phyloP scores from a whole-genome alignment of 805 yeast species.

The Wickerhamiella spandovensis region DNA sequence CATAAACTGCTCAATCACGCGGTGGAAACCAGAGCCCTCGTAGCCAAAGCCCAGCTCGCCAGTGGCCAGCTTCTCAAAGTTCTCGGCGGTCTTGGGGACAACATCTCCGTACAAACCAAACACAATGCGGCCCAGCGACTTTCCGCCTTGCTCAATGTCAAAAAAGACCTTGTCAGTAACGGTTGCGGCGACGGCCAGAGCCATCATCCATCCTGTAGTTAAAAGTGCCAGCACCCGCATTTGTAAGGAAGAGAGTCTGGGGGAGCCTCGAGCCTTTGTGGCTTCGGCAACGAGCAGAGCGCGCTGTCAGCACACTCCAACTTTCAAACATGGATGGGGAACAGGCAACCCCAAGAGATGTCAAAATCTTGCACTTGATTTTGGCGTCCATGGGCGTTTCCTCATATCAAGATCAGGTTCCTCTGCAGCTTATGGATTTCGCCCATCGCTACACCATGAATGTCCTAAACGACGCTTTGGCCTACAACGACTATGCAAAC shows the following conservation, averaged over 20 bases:
- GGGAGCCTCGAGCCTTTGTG: too few species aligned
- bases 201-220: conserved; percentile 6
- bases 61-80: conserved; percentile 66
- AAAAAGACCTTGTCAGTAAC: conserved; percentile 74
- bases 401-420: conserved; percentile 89
- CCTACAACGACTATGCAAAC: conserved; percentile 66
- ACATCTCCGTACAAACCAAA: conserved; percentile 79
- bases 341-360: conserved; percentile 61
- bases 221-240: conserved; percentile 5
- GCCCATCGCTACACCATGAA: conserved; percentile 80
- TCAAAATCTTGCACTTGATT: conserved; percentile 73
- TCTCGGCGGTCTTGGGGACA: conserved; percentile 80
- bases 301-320: not conserved
- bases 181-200: conserved; percentile 25
- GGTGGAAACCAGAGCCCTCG: conserved; percentile 53
- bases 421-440: conserved; percentile 91
- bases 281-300: too few species aligned
- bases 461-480: conserved; percentile 76
- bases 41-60: conserved; percentile 65
- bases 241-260: not conserved
- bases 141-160: conserved; percentile 71
- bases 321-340: conserved; percentile 3
- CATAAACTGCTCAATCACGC: conserved; percentile 61
- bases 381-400: conserved; percentile 89
- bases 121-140: conserved; percentile 64